Base-by-base conservation (phyloP, 176 grass and related monocot genomes). In the Alloteropsis semialata region DNA sequence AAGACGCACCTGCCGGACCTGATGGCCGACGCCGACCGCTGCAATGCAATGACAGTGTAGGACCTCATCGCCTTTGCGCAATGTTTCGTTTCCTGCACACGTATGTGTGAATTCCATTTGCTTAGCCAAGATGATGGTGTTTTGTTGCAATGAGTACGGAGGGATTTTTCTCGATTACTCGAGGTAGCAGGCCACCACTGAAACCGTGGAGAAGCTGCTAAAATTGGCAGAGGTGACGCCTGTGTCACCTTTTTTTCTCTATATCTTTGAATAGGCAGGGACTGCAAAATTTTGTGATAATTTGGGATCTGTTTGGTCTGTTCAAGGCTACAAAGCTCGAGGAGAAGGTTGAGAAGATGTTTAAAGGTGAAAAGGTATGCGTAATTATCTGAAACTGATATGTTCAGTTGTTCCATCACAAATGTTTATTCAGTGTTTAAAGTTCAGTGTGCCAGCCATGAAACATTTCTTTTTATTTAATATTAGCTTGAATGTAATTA, bases 291-390 rank as follows among this genome's bases (percentile, higher is more conserved):
- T n/a, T n/a, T 15, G 7, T 57, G 18, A 3, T 77, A 72, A 86
- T 48, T 77, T 64, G 7, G 19, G 15, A 82, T 87, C 0, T 43
- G 18, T 57, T 76, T 60, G 21, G 56, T 41, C 76, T 74, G 14
- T 43, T 77, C 17, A 69, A 98, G 92, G 91, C 46, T 21, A 93
- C 93, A 0, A 92, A 90, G 50, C 91, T 99, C 39, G 92, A 85
- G 84, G 84, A 96, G 84, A 99, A 96, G 87, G 84, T 99, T 14
- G 91, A 85, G 19, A 99, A 83, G 69, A 96, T 99, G 96, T 99
- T 93, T 76, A 79, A 59, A 71, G 93, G 96, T 33, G 91, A 94
- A 0, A 83, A 78, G 84, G 93, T 98, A 82, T 38, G 65, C 65
- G 27, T 63, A 59, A 5, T 58, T 1, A 34, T 14, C 39, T 19